Base-by-base conservation (phyloP, 805 yeast genomes). In the Suhomyces faveliae region DNA sequence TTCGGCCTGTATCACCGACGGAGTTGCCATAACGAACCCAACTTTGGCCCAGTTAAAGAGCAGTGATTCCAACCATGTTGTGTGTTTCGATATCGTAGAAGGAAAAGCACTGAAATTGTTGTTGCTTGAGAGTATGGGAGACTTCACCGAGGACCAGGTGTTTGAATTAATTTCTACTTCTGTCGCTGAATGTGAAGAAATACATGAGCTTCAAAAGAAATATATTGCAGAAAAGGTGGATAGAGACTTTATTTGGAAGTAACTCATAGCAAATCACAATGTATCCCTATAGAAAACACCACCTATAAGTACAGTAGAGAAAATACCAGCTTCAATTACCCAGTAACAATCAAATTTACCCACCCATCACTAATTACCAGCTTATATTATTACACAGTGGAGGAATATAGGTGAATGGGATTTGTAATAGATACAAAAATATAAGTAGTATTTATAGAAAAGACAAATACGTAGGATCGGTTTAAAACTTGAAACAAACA, bases 81-180 rank as follows among this genome's bases (percentile, higher is more conserved):
- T 83, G 5, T 88, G 84, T 11, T 84, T 79, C 58, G 80, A 77
- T 47, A 67, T 85, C 13, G 68, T 73, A 21, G 75, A 80, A 42
- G 76, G 75, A 4, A 64, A 70, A 30, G 78, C 83, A 1, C 69
- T 74, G 43, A 76, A 85, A 40, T 61, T 92, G 4, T 63, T 91
- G n/a, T 68, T 83, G 45, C 67, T 83, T 47, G 96, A 90, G 52
- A 84, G 92, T 46, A 68, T 76, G 44, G 97, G 97, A 4, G 66
- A 70, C 1, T 89, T 90, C 57, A 69, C 78, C 2, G 80, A 85
- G 55, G 66, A 73, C 0, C 75, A 81, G 51, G 58, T 89, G 19
- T 73, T 80, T 38, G 58, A 63, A 3, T 75, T 78, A 4, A 65
- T 89, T n/a, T 83, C 80, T 21, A 41, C 46, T 7, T 84, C 84